phyloP scores from a whole-genome alignment of 805 yeast species.

The Lipomyces anomalus region DNA sequence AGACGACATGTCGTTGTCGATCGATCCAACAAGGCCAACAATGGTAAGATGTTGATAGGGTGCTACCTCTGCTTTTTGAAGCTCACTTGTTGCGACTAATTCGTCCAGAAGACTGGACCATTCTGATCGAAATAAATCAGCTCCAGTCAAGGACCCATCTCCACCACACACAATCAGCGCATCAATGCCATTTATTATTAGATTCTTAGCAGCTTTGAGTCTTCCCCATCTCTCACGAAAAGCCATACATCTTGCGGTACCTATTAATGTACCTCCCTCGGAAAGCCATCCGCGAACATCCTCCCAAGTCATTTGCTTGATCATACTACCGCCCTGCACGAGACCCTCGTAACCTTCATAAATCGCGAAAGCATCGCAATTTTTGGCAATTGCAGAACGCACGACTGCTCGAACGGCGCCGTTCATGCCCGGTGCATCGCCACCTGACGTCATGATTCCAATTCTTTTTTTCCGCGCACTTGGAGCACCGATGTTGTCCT shows the following conservation, averaged over 20 bases:
- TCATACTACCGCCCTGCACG: constrained; percentile 73
- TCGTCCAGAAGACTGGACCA: constrained; percentile 88
- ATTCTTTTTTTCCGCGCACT: constrained; percentile 53
- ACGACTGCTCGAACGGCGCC: constrained; percentile 94
- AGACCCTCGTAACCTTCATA: constrained; percentile 95
- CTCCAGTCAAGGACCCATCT: constrained; percentile 97
- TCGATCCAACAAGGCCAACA: constrained; percentile 93
- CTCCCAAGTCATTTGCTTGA: constrained; percentile 80
- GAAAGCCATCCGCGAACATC: constrained; percentile 92
- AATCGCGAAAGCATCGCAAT: constrained; percentile 86
- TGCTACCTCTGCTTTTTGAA: constrained; percentile 55
- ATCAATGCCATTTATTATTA: constrained; percentile 84
- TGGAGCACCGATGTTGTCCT: constrained; percentile 1
- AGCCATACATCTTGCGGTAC: constrained; percentile 88
- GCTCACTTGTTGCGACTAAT: constrained; percentile 48
- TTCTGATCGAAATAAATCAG: constrained; percentile 86
- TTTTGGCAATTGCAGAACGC: constrained; percentile 78
- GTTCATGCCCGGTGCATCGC: constrained; percentile 99
- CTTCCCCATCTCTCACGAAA: constrained; percentile 86
- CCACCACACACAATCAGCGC: constrained; percentile 97
- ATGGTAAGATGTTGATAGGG: constrained; percentile 70
- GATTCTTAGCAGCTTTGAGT: constrained; percentile 71
- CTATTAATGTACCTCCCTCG: constrained; percentile 91
- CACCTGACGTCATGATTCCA: constrained; percentile 97
- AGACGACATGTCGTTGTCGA: constrained; percentile 96